Conservation (phyloP, 306 rosid genomes). For the Astragalus membranaceus region DNA sequence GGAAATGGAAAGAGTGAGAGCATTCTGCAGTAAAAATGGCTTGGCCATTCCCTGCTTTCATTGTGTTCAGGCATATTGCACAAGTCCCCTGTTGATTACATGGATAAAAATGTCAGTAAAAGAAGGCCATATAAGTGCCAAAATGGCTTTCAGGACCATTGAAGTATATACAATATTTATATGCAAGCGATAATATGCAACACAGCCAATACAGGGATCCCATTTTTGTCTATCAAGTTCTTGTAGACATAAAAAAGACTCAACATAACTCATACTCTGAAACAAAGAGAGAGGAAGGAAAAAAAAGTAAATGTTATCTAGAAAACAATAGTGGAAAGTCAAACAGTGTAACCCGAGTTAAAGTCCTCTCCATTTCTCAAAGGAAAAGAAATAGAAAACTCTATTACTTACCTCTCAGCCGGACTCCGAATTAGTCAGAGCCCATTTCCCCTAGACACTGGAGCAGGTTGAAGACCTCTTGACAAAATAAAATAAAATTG, state of each 20-base stretch:
- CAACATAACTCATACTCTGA: neutral
- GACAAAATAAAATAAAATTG: no score
- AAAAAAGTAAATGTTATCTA: no score
- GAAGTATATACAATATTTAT: neutral
- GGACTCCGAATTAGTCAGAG: no score
- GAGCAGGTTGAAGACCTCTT: no score
- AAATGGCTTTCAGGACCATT: neutral
- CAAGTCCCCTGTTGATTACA: constrained; percentile 61
- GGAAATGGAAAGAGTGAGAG: constrained; percentile 93
- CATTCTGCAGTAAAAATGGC: constrained; percentile 98
- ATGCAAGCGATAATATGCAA: neutral
- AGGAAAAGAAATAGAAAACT: no score
- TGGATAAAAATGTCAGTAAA: constrained; percentile 26
- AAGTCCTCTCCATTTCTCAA: no score
- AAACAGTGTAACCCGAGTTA: no score
- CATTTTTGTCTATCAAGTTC: neutral
- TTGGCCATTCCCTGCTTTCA: constrained; percentile 86
- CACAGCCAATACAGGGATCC: neutral
- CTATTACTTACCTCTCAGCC: no score
- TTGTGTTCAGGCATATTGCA: constrained; percentile 76
- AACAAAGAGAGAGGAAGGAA: no score
- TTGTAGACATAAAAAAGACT: neutral
- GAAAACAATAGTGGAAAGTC: no score
- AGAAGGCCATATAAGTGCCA: neutral
- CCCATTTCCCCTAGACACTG: no score